Evolutionary conservation across 108 stramenopile genomes (phyloP).

Genomic region (Nannochloropsis gaditana): DNA sequence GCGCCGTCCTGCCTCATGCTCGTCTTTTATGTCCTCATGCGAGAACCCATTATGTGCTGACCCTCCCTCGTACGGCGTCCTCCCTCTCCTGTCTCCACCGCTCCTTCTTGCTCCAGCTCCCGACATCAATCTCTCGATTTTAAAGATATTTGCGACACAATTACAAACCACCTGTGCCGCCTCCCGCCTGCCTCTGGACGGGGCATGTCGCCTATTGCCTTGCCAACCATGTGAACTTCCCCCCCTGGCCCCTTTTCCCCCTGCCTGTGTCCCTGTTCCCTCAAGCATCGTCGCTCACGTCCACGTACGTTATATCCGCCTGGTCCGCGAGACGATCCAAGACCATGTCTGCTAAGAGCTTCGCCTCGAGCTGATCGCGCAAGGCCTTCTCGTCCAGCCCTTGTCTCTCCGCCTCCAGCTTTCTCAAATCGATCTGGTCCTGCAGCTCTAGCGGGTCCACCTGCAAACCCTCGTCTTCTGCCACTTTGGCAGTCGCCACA

Average conservation of each 20-base stretch:
- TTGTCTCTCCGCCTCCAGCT: conserved; percentile 34
- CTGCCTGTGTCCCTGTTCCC: not conserved
- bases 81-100: no score
- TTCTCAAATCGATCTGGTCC: conserved; percentile 36
- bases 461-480: conserved; percentile 37
- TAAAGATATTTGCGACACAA: no score
- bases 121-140: no score
- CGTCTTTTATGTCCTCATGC: no score
- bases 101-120: no score
- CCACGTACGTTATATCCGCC: not conserved
- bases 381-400: conserved; percentile 33
- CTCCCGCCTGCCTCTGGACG: no score
- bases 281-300: not conserved
- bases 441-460: conserved; percentile 36
- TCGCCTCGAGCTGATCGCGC: conserved; percentile 32
- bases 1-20: no score
- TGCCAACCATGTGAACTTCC: not conserved
- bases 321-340: not conserved
- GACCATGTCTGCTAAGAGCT: conserved; percentile 32
- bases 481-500: conserved; percentile 30
- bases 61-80: no score
- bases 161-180: no score
- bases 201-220: no score
- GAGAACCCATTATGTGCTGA: no score
- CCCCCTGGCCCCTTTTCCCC: not conserved